Conservation (phyloP, 768 basidiomycete species). For the Lactifluus piperatus region DNA sequence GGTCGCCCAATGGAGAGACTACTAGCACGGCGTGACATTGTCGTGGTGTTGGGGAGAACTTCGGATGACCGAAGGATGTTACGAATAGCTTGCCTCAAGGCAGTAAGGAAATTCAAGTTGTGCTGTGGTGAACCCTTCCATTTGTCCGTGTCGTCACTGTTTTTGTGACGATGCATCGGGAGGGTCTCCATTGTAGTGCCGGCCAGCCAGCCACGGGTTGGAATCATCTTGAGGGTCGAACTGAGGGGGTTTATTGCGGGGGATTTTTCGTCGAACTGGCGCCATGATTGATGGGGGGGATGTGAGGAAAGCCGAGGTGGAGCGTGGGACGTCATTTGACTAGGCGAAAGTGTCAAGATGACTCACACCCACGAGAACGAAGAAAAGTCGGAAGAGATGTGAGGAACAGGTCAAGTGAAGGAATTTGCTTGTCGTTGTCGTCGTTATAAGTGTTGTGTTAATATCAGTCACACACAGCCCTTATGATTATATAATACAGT, state of each 20-base stretch:
- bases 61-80: conserved; percentile 9
- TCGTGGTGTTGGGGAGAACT: conserved; percentile 2
- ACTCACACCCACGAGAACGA: not conserved
- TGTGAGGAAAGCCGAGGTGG: conserved; percentile 11
- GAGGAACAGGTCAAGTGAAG: not conserved
- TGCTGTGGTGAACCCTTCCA: not conserved
- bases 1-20: not conserved
- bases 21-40: conserved; percentile 1
- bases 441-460: too few species aligned
- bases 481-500: too few species aligned
- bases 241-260: conserved; percentile 11
- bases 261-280: conserved; percentile 16
- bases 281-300: conserved; percentile 10
- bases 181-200: not conserved
- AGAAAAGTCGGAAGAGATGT: not conserved
- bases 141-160: not conserved
- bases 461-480: too few species aligned
- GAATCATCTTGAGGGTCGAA: conserved; percentile 16
- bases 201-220: conserved; percentile 15
- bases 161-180: conserved; percentile 4
- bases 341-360: not conserved
- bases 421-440: too few species aligned
- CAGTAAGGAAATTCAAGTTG: not conserved
- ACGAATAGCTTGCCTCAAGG: conserved; percentile 5
- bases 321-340: conserved; percentile 6